A percentile compares a stretch with the other conserved stretches of the same genome.
Conservation (phyloP, 169 alveolate species). For the Plasmodium cynomolgi region DNA sequence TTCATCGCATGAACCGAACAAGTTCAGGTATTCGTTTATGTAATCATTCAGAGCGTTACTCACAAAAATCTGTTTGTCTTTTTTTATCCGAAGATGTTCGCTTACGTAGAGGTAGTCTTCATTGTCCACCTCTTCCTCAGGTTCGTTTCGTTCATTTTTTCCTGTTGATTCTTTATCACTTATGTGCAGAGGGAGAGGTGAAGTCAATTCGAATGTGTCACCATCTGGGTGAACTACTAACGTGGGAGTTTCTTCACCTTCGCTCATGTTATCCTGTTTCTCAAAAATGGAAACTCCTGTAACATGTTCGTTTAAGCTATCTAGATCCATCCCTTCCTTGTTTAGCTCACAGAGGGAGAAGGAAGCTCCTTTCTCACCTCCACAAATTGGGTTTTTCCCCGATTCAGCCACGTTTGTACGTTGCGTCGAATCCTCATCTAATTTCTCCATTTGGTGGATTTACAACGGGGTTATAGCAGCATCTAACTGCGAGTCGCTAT, state of each 20-base stretch:
- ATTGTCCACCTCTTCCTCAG: neutral
- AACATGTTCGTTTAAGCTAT: neutral
- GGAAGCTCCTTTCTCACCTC: neutral
- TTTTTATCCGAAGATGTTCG: conserved; percentile 34
- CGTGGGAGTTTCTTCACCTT: neutral
- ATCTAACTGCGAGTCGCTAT: neutral
- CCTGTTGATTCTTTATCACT: neutral
- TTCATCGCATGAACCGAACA: neutral
- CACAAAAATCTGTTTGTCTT: conserved; percentile 31
- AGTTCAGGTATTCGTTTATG: conserved; percentile 20
- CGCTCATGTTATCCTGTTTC: neutral
- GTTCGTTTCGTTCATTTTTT: neutral
- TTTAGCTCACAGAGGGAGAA: neutral
- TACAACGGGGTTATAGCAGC: neutral
- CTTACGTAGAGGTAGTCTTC: conserved; percentile 35
- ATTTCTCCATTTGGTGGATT: neutral
- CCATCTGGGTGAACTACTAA: neutral
- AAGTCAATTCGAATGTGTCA: neutral
- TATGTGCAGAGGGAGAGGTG: neutral
- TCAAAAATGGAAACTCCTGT: neutral
- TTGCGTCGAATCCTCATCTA: neutral
- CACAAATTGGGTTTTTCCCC: neutral
- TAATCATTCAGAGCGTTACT: conserved; percentile 24
- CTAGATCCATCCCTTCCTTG: neutral
- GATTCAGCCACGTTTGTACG: neutral